A percentile compares a stretch with the other conserved stretches of the same genome.
These are phyloP conservation scores for Inga oerstediana DNA, from an alignment of 306 rosid genomes.

Conservation along the genomic window DNA sequence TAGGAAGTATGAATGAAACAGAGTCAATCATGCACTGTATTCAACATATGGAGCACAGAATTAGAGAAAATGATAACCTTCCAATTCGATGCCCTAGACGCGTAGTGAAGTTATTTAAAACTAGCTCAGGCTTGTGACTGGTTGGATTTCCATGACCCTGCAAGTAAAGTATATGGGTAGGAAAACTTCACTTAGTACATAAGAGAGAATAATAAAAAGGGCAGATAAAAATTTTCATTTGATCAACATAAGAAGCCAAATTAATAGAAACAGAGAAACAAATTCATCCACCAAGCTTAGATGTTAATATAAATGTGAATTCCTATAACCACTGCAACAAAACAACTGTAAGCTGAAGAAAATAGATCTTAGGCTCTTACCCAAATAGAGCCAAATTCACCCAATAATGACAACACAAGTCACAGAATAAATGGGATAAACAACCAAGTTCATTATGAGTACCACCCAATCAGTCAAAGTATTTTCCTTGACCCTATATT, in stretches of 20 bases:
- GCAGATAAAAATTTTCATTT: conserved; percentile 12
- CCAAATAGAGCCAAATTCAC: conserved; percentile 14
- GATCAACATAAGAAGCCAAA: not conserved
- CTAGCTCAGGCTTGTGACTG: conserved; percentile 87
- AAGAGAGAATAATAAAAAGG: not conserved
- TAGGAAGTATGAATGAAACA: conserved; percentile 5
- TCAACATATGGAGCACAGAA: not conserved
- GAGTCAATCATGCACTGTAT: conserved; percentile 6
- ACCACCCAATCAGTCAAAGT: not conserved
- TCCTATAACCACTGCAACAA: not conserved
- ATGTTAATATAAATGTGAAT: not conserved
- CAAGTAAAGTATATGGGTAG: not conserved
- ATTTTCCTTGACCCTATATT: conserved; percentile 4
- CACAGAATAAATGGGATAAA: conserved; percentile 2
- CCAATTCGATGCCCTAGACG: conserved; percentile 90
- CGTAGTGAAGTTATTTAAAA: conserved; percentile 76
- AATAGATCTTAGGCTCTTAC: not conserved
- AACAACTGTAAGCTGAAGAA: not conserved
- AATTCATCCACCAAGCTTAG: conserved; percentile 4
- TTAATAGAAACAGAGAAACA: conserved; percentile 22
- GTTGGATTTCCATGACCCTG: conserved; percentile 98
- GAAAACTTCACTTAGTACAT: conserved; percentile 16
- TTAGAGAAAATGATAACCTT: conserved; percentile 54
- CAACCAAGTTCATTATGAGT: conserved; percentile 4
- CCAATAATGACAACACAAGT: conserved; percentile 4